Percentiles rank a stretch among this genome's conserved stretches.
Conservation (phyloP, 495 filamentous ascomycete species). For the Talaromyces ruber region DNA sequence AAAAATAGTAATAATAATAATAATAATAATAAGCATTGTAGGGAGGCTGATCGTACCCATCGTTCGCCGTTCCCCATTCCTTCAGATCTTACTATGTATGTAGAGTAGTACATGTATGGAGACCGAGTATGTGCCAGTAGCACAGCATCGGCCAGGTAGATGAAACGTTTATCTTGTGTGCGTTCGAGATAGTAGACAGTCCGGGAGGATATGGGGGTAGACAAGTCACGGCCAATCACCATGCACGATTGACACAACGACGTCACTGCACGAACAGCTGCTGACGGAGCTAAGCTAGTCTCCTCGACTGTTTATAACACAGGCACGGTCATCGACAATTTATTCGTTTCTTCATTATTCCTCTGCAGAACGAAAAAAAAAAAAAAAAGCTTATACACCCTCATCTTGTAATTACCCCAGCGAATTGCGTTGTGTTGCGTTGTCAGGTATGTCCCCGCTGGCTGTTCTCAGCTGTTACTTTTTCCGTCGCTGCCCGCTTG, state of each 20-base stretch:
- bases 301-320: background rate
- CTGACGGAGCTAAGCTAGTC: background rate
- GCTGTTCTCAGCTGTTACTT: constrained; percentile 9
- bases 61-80: background rate
- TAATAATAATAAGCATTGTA: background rate
- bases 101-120: background rate
- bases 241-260: background rate
- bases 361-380: background rate
- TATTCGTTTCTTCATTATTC: background rate
- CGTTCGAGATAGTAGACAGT: background rate
- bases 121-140: background rate
- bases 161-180: background rate
- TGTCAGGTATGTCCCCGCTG: background rate
- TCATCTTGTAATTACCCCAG: too few relatives aligned
- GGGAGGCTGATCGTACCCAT: background rate
- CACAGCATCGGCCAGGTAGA: background rate
- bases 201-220: background rate
- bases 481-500: constrained; percentile 12
- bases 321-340: background rate
- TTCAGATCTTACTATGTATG: too few relatives aligned
- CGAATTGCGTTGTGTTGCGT: background rate
- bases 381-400: too few relatives aligned
- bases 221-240: background rate
- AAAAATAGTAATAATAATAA: too few relatives aligned
- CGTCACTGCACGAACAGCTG: background rate